Base-by-base conservation (phyloP, 208 protist species). In the Trypanosoma boissoni region DNA sequence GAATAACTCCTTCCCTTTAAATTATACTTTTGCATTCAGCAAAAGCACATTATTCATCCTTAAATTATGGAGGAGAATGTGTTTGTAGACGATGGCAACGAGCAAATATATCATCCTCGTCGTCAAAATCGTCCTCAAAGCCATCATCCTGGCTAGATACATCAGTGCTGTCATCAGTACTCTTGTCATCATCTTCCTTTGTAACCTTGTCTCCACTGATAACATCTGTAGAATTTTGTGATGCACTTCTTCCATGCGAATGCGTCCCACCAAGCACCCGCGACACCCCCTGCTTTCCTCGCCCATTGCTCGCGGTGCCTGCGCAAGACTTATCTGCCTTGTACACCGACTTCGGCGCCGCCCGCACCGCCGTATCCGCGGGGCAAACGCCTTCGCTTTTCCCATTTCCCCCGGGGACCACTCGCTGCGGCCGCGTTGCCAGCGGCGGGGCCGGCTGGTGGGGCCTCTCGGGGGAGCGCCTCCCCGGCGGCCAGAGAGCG, bases 191-290 rank as follows among this genome's bases (percentile, higher is more conserved):
- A 10, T 72, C 51, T 20, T 64, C 46, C 32, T 71, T 57, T 37
- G n/a, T n/a, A n/a, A 63, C 59, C 32, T 50, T 59, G 20, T 67
- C 60, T 14, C 34, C 34, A 39, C 60, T 61, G 37, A 54, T n/a
- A n/a, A n/a, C n/a, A n/a, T n/a, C n/a, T n/a, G n/a, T n/a, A n/a
- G n/a, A n/a, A n/a, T n/a, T n/a, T n/a, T n/a, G 36, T 24, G 72
- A 24, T 16, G 52, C 65, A 44, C 74, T 78, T 2, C 72, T 65
- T 16, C 85, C 76, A 21, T 88, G 64, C 2, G 81, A 86, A 10
- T 74, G 71, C 3, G 80, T 83, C n/a, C 80, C 77, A 39, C 60
- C 68, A 29, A 92, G 53, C 29, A 87, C 77, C 21, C 73, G 76
- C 39, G 69, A 57, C 51, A 89, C 67, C 45, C 86, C 58, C 27